Conservation (phyloP, 495 filamentous ascomycete species). For the Hypoxylon subgilvum region DNA sequence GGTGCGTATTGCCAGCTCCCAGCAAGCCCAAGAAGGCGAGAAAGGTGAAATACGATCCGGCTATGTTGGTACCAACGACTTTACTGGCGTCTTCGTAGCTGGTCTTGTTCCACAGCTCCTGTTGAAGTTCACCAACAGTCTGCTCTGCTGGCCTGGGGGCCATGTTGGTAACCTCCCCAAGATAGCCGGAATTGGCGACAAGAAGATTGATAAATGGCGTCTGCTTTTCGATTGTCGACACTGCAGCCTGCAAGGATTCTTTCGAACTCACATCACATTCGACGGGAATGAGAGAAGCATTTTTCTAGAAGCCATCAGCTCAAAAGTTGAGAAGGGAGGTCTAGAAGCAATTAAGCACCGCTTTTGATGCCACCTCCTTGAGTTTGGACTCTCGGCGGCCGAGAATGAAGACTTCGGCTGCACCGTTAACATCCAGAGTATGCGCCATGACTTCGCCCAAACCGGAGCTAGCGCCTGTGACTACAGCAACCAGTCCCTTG, state of each 20-base stretch:
- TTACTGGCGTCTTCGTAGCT: constrained; percentile 59
- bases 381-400: constrained; percentile 61
- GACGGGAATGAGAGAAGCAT: constrained; percentile 64
- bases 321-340: no score
- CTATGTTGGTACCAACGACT: constrained; percentile 59
- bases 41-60: constrained; percentile 59
- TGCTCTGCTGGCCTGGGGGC: constrained; percentile 46
- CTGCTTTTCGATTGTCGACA: constrained; percentile 54
- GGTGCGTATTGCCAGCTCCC: constrained; percentile 61
- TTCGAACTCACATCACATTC: constrained; percentile 64
- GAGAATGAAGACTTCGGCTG: constrained; percentile 69
- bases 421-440: constrained; percentile 63
- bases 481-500: constrained; percentile 64
- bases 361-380: constrained; percentile 47
- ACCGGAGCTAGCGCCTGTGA: constrained; percentile 67
- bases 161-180: constrained; percentile 49
- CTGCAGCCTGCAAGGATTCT: constrained; percentile 57
- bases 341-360: no score
- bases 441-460: constrained; percentile 65
- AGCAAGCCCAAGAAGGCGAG: constrained; percentile 64
- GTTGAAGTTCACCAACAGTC: constrained; percentile 55
- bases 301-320: no score
- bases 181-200: constrained; percentile 62
- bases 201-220: constrained; percentile 62
- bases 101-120: constrained; percentile 49